Evolutionary conservation across 345 rosid genomes (phyloP), one percentile per base, ranked within the genome.

Genomic region (Eutrema yunnanense): DNA sequence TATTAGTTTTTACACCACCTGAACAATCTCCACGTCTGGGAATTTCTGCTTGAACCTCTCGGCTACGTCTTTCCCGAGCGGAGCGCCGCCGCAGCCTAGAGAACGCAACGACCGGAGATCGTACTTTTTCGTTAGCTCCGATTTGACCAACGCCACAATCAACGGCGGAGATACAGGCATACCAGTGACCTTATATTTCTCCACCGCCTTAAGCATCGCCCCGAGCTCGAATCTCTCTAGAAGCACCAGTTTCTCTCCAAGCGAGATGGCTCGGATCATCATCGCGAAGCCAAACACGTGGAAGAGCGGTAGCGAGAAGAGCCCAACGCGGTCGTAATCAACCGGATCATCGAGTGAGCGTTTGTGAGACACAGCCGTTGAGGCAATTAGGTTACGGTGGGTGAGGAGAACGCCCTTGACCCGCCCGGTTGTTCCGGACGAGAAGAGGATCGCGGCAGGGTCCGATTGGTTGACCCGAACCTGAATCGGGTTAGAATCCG

Each of bases 121-220:
- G 32, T 85, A 89, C 80, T 82, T 86, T 2, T 60, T 76, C 11
- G 96, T 85, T 58, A 87, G 42, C 49, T 90, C 95, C 51, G 90
- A 88, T 73, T 88, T 94, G 37, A 73, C 69, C 36, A 94, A 67
- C 56, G 88, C 78, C 79, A 94, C 88, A 1, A 94, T 70, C 48
- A 91, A 72, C 48, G 97, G 96, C 32, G 96, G 98, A 8, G 98
- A 84, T 8, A 85, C 98, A 59, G 96, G 91, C 86, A 89, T 84
- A 70, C 61, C 76, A 12, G 83, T 81, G 30, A 89, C 81, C 73
- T 74, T 80, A 65, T 86, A 86, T 77, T 78, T 86, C 84, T 89
- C 94, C 13, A 89, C 77, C 0, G 80, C 75, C 73, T 71, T 79
- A 61, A 91, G 53, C 89, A 82, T 73, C 33, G 52, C 77, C 68